Conservation (phyloP, 192 early-diverging fungal genomes). For the Backusella mclennaniae region DNA sequence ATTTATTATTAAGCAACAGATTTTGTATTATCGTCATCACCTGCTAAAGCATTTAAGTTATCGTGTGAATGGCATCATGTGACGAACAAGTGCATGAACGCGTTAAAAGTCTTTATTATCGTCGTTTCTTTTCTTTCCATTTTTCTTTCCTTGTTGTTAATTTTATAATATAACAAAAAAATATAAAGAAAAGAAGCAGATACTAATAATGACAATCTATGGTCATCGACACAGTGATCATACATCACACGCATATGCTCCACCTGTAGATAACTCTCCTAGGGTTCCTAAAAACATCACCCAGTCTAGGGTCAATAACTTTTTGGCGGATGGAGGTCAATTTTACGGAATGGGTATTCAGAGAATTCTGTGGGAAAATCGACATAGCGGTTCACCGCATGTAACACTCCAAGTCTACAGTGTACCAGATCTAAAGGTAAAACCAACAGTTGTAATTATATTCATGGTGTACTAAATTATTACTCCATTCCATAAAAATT, state of each 20-base stretch:
- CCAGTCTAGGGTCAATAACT: constrained; percentile 69
- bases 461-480: constrained; percentile 59
- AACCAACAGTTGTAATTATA: constrained; percentile 52
- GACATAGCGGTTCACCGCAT: constrained; percentile 43
- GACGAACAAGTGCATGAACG: neutral
- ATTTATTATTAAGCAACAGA: neutral
- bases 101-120: neutral
- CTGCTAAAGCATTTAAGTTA: neutral
- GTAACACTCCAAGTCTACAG: constrained; percentile 57
- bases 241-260: neutral
- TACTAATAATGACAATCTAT: constrained; percentile 8
- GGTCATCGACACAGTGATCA: constrained; percentile 7
- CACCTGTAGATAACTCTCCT: constrained; percentile 32
- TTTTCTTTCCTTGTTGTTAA: neutral
- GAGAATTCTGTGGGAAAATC: constrained; percentile 45
- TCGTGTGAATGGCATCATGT: neutral
- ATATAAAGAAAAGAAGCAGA: neutral
- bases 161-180: neutral
- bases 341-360: constrained; percentile 50
- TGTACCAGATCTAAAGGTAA: constrained; percentile 63
- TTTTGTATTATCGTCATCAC: neutral
- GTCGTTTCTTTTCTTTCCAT: neutral
- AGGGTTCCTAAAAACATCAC: constrained; percentile 68
- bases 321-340: constrained; percentile 46
- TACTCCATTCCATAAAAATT: neutral